Percentiles rank a stretch among this genome's conserved stretches.
Evolutionary conservation across 768 basidiomycete species (phyloP).

Genomic region (Suillus lakei): DNA sequence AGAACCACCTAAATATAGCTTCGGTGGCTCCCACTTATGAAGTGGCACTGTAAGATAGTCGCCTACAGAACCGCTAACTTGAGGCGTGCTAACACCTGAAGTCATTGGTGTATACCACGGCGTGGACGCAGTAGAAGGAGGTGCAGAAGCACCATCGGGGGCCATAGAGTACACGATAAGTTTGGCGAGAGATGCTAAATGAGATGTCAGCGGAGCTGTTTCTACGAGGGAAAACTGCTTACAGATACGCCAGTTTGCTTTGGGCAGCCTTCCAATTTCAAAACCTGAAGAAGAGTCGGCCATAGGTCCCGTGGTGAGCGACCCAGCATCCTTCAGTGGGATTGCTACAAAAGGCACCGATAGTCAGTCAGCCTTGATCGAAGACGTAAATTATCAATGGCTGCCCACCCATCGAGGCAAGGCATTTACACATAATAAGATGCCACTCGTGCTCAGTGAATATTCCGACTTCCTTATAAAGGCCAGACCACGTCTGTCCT

Average conservation of each 20-base stretch:
- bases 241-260: slow-evolving; percentile 77
- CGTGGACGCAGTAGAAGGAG: slow-evolving; percentile 67
- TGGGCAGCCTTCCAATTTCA: slow-evolving; percentile 65
- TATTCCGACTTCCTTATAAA: slow-evolving; percentile 69
- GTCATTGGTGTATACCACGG: slow-evolving; percentile 74
- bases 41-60: slow-evolving; percentile 67
- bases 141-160: slow-evolving; percentile 59
- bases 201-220: not conserved
- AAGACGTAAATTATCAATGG: slow-evolving; percentile 12
- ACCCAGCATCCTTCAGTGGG: slow-evolving; percentile 73
- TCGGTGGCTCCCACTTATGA: slow-evolving; percentile 46
- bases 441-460: slow-evolving; percentile 86
- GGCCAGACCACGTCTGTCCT: slow-evolving; percentile 52
- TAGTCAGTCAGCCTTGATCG: not conserved
- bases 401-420: slow-evolving; percentile 76
- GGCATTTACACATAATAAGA: slow-evolving; percentile 86
- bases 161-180: slow-evolving; percentile 92
- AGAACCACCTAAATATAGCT: slow-evolving; percentile 75
- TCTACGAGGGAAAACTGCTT: slow-evolving; percentile 29
- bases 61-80: slow-evolving; percentile 35
- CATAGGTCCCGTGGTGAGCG: slow-evolving; percentile 73
- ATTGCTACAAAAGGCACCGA: slow-evolving; percentile 55
- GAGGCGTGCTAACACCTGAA: slow-evolving; percentile 55
- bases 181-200: slow-evolving; percentile 73
- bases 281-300: slow-evolving; percentile 67